Percentiles rank a stretch among this genome's conserved stretches.
phyloP scores from a whole-genome alignment of 1,284 basidiomycete genomes.

The Boletus smithii region DNA sequence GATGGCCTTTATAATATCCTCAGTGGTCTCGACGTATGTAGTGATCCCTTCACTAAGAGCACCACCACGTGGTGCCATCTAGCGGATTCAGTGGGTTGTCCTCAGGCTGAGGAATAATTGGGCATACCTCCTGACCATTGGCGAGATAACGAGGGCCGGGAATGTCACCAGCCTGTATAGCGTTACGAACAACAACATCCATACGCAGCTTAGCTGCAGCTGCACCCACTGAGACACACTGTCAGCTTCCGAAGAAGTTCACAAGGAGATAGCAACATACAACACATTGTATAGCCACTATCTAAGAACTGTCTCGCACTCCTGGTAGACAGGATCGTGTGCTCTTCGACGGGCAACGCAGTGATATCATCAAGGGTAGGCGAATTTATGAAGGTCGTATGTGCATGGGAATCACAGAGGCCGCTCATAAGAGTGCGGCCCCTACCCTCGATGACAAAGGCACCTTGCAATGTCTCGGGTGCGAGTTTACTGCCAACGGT shows the following conservation, averaged over 20 bases:
- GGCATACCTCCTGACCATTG: conserved; percentile 29
- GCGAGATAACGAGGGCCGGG: conserved; percentile 35
- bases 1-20: conserved; percentile 23
- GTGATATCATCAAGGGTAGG: conserved; percentile 26
- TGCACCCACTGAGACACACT: conserved; percentile 23
- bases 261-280: conserved; percentile 11
- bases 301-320: conserved; percentile 32
- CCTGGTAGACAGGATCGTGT: conserved; percentile 24
- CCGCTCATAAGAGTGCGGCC: conserved; percentile 32
- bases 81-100: background rate
- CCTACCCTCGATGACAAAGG: conserved; percentile 22
- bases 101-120: background rate
- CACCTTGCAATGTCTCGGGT: conserved; percentile 17
- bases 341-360: conserved; percentile 27
- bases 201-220: conserved; percentile 32
- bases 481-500: conserved; percentile 24
- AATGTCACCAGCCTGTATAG: conserved; percentile 32
- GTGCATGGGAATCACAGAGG: conserved; percentile 31
- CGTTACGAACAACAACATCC: conserved; percentile 32
- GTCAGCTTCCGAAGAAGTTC: background rate
- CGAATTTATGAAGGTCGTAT: conserved; percentile 28
- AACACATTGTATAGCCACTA: conserved; percentile 34
- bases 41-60: conserved; percentile 33
- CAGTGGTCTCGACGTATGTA: conserved; percentile 25
- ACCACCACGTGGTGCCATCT: conserved; percentile 34